Evolutionary conservation across 2,329 filamentous ascomycete species (phyloP), one percentile per base, ranked within the genome.

Genomic region (Zasmidium angulare): DNA sequence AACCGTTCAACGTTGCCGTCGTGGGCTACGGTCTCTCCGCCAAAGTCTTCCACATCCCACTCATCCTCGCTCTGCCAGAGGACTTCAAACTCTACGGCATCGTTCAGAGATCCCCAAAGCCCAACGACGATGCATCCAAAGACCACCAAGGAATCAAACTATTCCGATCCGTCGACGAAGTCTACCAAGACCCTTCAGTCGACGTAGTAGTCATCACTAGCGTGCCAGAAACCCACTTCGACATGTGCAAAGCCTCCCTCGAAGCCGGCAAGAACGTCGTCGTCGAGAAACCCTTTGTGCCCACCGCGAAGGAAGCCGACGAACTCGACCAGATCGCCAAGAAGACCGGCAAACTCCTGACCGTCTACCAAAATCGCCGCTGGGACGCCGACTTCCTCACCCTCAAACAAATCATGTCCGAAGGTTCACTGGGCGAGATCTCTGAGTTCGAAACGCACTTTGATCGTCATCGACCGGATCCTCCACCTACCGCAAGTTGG

Each of bases 21-120:
- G 79, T 86, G 59, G 84, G 84, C 68, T 86, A 86, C 71, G 84
- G 84, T 67, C 73, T 86, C 69, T 84, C 81, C 57, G 90, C 90
- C 75, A 93, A 92, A 72, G 81, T 89, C 76, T 95, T 93, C 77
- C 90, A 95, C 75, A 91, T 93, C 71, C 90, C 90, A 63, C 89
- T 92, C 76, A 83, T 95, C 75, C 78, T 79, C 55, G 81, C 82
- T 26, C 85, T 87, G 0, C 80, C 72, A 19, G 60, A 86, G 6
- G 78, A 84, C 56, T 82, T 92, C 71, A 86, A 81, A 54, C 84
- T 93, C 20, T 84, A 91, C 71, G 85, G 88, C 63, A 86, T 95
- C 66, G 87, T 93, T 24, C 90, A 95, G 75, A 86, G 90, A 60
- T 84, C 78, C 3, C 89, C 89, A 4, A 84, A 82, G 64, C 75